Evolutionary conservation across 2,329 filamentous ascomycete species (phyloP).

Genomic region (Fusarium pilosicola): DNA sequence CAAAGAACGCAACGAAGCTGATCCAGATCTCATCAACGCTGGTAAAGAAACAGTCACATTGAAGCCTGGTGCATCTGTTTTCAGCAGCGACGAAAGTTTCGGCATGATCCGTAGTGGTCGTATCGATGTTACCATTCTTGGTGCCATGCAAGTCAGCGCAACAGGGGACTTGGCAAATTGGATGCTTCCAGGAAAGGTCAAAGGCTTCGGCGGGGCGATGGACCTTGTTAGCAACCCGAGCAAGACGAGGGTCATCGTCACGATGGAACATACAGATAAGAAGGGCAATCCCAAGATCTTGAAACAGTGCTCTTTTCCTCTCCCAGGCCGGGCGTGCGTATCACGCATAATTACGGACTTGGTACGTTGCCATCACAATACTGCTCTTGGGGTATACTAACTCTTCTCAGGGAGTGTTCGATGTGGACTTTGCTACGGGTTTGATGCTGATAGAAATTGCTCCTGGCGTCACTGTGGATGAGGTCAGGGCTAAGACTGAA

Average conservation of each 20-base stretch:
- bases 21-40: constrained; percentile 89
- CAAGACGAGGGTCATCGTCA: constrained; percentile 89
- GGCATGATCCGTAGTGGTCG: constrained; percentile 92
- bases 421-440: constrained; percentile 81
- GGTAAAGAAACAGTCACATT: constrained; percentile 93
- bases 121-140: constrained; percentile 87
- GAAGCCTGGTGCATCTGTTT: constrained; percentile 79
- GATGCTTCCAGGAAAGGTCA: constrained; percentile 92
- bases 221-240: constrained; percentile 89
- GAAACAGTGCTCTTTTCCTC: constrained; percentile 90
- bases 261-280: constrained; percentile 97
- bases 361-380: constrained; percentile 56
- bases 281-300: constrained; percentile 94
- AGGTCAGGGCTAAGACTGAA: constrained; percentile 87
- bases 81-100: constrained; percentile 89
- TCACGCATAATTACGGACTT: constrained; percentile 91
- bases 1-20: constrained; percentile 73
- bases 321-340: constrained; percentile 88
- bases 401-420: constrained; percentile 52
- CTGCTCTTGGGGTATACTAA: constrained; percentile 19
- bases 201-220: constrained; percentile 94
- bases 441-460: constrained; percentile 86
- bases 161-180: constrained; percentile 86
- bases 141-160: constrained; percentile 88
- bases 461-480: constrained; percentile 88